phyloP scores from a whole-genome alignment of 768 basidiomycete genomes.

The Tephrocybe sp. region DNA sequence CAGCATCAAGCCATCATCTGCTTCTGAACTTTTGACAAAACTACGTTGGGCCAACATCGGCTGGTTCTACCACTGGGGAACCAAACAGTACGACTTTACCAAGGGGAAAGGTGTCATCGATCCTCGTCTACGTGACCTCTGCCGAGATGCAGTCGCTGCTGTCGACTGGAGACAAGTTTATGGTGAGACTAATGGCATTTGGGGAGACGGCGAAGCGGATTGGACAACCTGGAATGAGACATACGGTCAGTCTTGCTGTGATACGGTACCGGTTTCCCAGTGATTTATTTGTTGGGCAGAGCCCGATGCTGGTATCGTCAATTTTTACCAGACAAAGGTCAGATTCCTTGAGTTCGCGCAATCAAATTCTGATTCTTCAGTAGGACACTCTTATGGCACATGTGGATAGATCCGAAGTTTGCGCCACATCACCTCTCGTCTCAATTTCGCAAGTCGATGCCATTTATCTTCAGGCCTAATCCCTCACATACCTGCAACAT shows the following conservation, averaged over 20 bases:
- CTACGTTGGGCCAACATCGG: constrained; percentile 97
- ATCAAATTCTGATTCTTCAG: neutral
- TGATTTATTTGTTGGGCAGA: constrained; percentile 41
- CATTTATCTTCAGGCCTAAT: neutral
- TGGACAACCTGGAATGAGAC: constrained; percentile 77
- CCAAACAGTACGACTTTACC: constrained; percentile 91
- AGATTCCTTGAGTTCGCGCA: neutral
- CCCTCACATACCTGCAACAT: neutral
- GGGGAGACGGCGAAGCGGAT: constrained; percentile 54
- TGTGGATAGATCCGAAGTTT: constrained; percentile 95
- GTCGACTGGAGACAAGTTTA: constrained; percentile 78
- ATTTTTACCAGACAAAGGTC: constrained; percentile 86
- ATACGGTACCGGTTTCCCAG: neutral
- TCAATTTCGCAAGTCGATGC: constrained; percentile 77
- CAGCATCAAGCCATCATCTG: constrained; percentile 46
- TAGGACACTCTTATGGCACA: constrained; percentile 95
- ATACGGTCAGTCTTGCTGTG: constrained; percentile 55
- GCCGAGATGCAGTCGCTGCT: constrained; percentile 56
- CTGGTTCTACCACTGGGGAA: constrained; percentile 96
- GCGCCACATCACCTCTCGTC: constrained; percentile 88
- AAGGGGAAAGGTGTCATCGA: constrained; percentile 67
- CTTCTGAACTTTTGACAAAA: constrained; percentile 66
- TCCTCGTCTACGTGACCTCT: constrained; percentile 52
- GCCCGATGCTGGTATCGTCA: constrained; percentile 96
- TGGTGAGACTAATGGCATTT: constrained; percentile 35